Percentiles rank a stretch among this genome's conserved stretches.
phyloP scores from a whole-genome alignment of 1,139 yeast species.

The Saccharomycopsis crataegensis region DNA sequence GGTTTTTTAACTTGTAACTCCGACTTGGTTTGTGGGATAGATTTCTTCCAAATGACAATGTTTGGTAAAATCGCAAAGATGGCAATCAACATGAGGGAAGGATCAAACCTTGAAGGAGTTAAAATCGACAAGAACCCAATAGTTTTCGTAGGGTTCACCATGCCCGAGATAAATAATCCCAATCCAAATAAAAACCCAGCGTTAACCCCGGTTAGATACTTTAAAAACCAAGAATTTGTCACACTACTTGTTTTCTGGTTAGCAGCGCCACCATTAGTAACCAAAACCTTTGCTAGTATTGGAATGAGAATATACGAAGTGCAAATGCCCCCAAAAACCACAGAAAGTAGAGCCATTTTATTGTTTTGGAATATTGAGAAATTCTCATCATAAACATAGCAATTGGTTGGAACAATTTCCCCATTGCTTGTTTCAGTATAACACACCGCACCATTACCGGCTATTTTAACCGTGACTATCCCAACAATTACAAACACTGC shows the following conservation, averaged over 20 bases:
- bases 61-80: constrained; percentile 39
- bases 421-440: background rate
- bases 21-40: constrained; percentile 3
- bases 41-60: constrained; percentile 27
- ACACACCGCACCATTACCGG: background rate
- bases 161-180: constrained; percentile 39
- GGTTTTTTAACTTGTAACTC: constrained; percentile 22
- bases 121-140: constrained; percentile 37
- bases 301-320: constrained; percentile 26
- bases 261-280: background rate
- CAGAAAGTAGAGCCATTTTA: constrained; percentile 8
- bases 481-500: constrained; percentile 31
- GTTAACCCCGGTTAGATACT: constrained; percentile 26
- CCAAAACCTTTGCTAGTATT: constrained; percentile 12
- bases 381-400: constrained; percentile 21
- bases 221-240: constrained; percentile 2
- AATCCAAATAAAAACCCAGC: constrained; percentile 38
- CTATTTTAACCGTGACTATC: constrained; percentile 22
- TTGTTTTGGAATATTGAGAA: constrained; percentile 23
- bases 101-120: constrained; percentile 33
- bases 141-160: constrained; percentile 37
- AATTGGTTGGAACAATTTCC: constrained; percentile 4
- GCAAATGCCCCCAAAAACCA: background rate
- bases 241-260: constrained; percentile 12
- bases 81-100: constrained; percentile 37